phyloP scores from a whole-genome alignment of 2,329 filamentous ascomycete genomes.

The Hypocrella siamensis region DNA sequence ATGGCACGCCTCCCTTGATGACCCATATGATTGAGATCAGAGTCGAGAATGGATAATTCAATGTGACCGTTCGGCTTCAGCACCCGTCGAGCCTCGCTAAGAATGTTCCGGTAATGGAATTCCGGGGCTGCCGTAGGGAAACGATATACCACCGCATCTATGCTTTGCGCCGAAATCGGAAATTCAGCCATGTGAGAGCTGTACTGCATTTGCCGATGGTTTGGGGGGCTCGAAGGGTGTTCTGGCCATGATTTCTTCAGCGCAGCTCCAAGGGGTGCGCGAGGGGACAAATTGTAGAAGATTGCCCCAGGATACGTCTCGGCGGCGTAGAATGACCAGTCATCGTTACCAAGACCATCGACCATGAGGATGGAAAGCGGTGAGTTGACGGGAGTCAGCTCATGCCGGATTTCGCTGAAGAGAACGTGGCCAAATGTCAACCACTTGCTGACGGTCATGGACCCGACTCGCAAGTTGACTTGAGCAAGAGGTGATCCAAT shows the following conservation, averaged over 20 bases:
- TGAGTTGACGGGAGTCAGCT: constrained; percentile 33
- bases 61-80: constrained; percentile 64
- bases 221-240: constrained; percentile 43
- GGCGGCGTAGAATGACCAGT: constrained; percentile 71
- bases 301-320: constrained; percentile 61
- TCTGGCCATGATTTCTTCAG: constrained; percentile 23
- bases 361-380: constrained; percentile 54
- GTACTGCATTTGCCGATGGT: constrained; percentile 64
- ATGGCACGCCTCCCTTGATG: constrained; percentile 52
- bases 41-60: constrained; percentile 63
- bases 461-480: constrained; percentile 64
- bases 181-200: constrained; percentile 47
- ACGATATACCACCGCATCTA: constrained; percentile 60
- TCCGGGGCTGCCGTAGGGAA: constrained; percentile 59
- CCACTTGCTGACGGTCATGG: constrained; percentile 79
- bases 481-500: constrained; percentile 50
- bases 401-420: constrained; percentile 64
- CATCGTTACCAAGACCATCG: constrained; percentile 72
- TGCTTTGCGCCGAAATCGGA: constrained; percentile 62
- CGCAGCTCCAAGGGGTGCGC: constrained; percentile 32
- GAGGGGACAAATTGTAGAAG: constrained; percentile 60
- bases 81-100: constrained; percentile 63
- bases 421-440: constrained; percentile 71
- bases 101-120: constrained; percentile 50
- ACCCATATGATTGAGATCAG: constrained; percentile 74